Percentiles rank a stretch among this genome's conserved stretches.
Evolutionary conservation across 2,329 filamentous ascomycete species (phyloP).

Genomic region (Colletotrichum paranaense): DNA sequence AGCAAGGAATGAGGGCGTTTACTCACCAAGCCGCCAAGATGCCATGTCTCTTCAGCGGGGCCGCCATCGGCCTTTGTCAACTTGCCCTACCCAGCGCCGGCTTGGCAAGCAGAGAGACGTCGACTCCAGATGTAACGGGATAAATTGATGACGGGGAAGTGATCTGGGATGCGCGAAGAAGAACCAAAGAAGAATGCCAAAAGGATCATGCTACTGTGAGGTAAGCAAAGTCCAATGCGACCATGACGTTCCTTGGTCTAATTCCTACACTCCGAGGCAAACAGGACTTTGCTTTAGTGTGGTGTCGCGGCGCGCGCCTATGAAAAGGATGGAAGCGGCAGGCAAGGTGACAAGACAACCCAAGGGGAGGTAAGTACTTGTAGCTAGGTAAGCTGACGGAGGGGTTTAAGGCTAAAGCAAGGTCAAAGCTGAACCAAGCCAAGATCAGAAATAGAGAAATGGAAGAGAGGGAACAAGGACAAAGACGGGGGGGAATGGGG

Average conservation of each 20-base stretch:
- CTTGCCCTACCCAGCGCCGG: not conserved
- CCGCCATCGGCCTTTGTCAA: conserved; percentile 25
- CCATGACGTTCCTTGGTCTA: not conserved
- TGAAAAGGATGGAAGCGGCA: not conserved
- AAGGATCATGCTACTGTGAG: not conserved
- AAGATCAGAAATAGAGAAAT: not conserved
- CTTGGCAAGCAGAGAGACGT: conserved; percentile 24
- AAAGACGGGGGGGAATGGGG: not conserved
- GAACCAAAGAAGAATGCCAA: not conserved
- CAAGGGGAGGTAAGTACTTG: too few species aligned
- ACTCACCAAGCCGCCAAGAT: conserved; percentile 35
- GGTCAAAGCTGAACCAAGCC: not conserved
- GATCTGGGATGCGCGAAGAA: not conserved
- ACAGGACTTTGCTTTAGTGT: not conserved
- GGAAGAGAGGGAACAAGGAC: not conserved
- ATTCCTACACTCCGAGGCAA: not conserved
- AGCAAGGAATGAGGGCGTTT: conserved; percentile 12
- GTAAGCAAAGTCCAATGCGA: not conserved
- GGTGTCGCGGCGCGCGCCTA: not conserved
- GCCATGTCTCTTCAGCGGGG: conserved; percentile 33
- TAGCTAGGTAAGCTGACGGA: not conserved
- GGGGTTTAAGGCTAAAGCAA: not conserved
- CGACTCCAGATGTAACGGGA: not conserved
- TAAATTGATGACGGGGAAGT: not conserved
- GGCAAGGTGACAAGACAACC: not conserved